These are phyloP conservation scores for Saturnispora besseyi DNA, from an alignment of 805 yeast species.

Conservation along the genomic window DNA sequence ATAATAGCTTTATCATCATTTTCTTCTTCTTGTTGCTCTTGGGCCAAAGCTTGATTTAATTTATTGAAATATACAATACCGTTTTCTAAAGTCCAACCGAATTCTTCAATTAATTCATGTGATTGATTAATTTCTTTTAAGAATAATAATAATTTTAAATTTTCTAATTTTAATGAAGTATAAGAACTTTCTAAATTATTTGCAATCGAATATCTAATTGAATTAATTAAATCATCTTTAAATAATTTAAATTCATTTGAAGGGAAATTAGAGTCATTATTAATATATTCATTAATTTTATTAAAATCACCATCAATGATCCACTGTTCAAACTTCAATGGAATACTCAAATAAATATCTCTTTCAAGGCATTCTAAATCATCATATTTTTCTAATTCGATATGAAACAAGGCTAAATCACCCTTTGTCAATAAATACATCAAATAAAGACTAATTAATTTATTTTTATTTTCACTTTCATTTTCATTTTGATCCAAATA, in stretches of 20 bases:
- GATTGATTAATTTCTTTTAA: conserved; percentile 46
- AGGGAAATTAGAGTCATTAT: conserved; percentile 48
- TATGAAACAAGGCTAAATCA: conserved; percentile 80
- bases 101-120: conserved; percentile 41
- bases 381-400: conserved; percentile 70
- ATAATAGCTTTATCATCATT: conserved; percentile 42
- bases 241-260: conserved; percentile 72
- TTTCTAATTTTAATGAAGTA: conserved; percentile 63
- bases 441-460: conserved; percentile 68
- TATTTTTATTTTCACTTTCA: conserved; percentile 52
- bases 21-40: conserved; percentile 13
- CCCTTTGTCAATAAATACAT: conserved; percentile 73
- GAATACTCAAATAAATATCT: conserved; percentile 70
- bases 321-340: conserved; percentile 84
- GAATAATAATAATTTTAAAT: conserved; percentile 74
- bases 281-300: conserved; percentile 66
- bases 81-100: conserved; percentile 49
- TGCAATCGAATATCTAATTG: conserved; percentile 82
- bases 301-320: conserved; percentile 95
- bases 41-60: conserved; percentile 7
- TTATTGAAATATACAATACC: conserved; percentile 41
- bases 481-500: conserved; percentile 35
- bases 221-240: conserved; percentile 62
- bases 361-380: conserved; percentile 47
- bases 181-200: conserved; percentile 76